Evolutionary conservation across 345 rosid genomes (phyloP), one percentile per base, ranked within the genome.

Genomic region (Ailanthus altissimus): DNA sequence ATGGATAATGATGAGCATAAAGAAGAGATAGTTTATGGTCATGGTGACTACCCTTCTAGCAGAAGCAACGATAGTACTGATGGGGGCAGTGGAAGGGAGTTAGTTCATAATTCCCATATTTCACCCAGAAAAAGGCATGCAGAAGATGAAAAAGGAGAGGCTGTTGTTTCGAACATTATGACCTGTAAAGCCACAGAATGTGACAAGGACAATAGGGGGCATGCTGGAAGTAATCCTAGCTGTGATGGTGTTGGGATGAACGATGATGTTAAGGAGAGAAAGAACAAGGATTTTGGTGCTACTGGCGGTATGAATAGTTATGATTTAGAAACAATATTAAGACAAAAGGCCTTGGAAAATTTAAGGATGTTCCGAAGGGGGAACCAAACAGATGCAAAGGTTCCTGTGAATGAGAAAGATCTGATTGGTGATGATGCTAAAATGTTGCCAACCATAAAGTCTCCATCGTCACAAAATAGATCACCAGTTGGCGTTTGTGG

Each of bases 271-370:
- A 78, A 63, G 21, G 86, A 67, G 72, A 73, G 76, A 63, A 81
- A 64, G 15, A 81, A 58, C 67, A 78, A 76, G 74, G 79, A 43
- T 80, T 76, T 81, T 66, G 60, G 62, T 71, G 63, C 57, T 50
- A 67, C 53, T 38, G 81, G 49, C 77, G 47, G 73, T 77, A 38
- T 74, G 68, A 76, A 67, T 58, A 80, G 75, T 78, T 84, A 86
- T 59, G 86, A 91, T 81, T 66, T 93, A 65, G 98, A 93, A 90
- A 77, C 87, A 15, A 78, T 86, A 80, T 84, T 93, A 78, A 88
- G 94, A 80, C 78, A 84, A 74, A 89, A 81, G 85, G 99, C 99
- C 18, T 74, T 95, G 77, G 96, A 90, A 85, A 95, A 92, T 77
- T 82, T 91, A 2, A 91, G 79, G 82, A 88, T 81, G 79, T 90